These are phyloP conservation scores for Saturnispora gosingensis DNA, from an alignment of 805 yeast species.

Conservation along the genomic window DNA sequence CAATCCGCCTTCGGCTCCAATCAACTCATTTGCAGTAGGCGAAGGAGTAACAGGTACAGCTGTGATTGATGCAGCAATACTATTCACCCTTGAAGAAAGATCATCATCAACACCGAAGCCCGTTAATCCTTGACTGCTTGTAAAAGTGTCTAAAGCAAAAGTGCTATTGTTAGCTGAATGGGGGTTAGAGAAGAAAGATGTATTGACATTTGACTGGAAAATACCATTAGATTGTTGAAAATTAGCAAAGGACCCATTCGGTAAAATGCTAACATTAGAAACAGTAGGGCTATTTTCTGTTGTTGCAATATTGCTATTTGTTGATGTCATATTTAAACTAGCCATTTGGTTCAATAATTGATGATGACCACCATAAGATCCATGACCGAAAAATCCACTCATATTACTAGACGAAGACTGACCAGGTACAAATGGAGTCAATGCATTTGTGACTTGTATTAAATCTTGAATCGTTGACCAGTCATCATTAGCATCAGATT, in stretches of 20 bases:
- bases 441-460: constrained; percentile 23
- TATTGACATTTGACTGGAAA: neutral
- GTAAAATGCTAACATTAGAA: neutral
- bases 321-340: neutral
- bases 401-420: neutral
- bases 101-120: neutral
- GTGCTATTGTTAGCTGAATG: neutral
- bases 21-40: neutral
- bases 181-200: neutral
- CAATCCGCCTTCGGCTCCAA: neutral
- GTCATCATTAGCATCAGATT: constrained; percentile 45
- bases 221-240: neutral
- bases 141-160: neutral
- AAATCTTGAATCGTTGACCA: constrained; percentile 47
- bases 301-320: neutral
- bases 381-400: neutral
- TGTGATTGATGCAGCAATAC: neutral
- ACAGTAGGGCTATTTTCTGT: neutral
- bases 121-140: neutral
- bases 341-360: neutral
- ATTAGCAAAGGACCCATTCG: neutral
- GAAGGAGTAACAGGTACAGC: neutral
- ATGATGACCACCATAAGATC: neutral
- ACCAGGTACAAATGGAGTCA: neutral
- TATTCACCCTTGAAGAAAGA: neutral